Percentiles rank a stretch among this genome's conserved stretches.
Conservation (phyloP, 2,329 filamentous ascomycete species). For the Pestalotiopsis sp. region DNA sequence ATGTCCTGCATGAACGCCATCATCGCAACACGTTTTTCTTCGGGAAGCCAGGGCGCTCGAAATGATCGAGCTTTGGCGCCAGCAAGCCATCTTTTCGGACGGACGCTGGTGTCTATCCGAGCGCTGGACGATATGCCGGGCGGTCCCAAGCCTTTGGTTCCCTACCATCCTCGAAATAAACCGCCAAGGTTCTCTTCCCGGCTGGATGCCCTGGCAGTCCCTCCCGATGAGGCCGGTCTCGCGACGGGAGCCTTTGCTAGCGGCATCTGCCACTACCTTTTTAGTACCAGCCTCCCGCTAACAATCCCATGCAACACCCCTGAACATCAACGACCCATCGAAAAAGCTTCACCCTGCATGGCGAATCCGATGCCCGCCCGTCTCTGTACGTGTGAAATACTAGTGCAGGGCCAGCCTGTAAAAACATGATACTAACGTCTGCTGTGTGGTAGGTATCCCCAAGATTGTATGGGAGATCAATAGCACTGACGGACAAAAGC, state of each 20-base stretch:
- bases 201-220: neutral
- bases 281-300: neutral
- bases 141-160: neutral
- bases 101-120: neutral
- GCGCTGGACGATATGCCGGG: neutral
- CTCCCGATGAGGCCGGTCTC: neutral
- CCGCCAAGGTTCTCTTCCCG: neutral
- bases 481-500: neutral
- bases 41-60: neutral
- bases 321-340: neutral
- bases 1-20: neutral
- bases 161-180: neutral
- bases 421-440: too few species aligned
- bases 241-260: neutral
- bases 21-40: neutral
- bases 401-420: neutral
- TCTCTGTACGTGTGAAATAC: too few species aligned
- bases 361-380: neutral
- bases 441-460: neutral
- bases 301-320: neutral
- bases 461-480: neutral
- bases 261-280: neutral
- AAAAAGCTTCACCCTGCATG: conserved; percentile 9
- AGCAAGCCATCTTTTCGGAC: neutral
- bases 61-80: neutral